phyloP scores from a whole-genome alignment of 768 basidiomycete genomes.

The Pulveroboletus sp. region DNA sequence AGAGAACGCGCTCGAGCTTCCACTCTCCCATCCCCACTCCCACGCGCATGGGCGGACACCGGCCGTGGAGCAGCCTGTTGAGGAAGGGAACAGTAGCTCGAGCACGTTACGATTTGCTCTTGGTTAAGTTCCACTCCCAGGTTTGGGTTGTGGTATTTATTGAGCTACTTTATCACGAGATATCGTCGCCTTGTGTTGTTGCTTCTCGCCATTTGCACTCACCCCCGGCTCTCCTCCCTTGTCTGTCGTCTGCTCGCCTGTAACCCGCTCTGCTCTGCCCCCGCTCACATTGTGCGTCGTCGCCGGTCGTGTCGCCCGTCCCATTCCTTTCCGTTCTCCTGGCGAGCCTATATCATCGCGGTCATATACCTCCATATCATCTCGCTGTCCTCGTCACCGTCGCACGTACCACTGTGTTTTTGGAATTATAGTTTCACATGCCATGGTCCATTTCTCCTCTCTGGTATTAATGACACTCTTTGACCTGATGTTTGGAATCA shows the following conservation, averaged over 20 bases:
- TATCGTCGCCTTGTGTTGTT: not conserved
- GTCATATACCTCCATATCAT: constrained; percentile 2
- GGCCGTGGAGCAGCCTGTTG: constrained; percentile 12
- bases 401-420: constrained; percentile 1
- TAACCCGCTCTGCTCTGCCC: not conserved
- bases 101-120: constrained; percentile 30
- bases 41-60: constrained; percentile 1
- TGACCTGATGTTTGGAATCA: constrained; percentile 2
- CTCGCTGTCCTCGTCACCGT: not conserved
- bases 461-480: constrained; percentile 5
- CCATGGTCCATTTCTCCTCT: not conserved
- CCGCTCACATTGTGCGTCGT: not conserved
- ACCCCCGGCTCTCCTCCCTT: not conserved
- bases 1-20: constrained; percentile 6
- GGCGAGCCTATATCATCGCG: constrained; percentile 9
- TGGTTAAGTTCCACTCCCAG: constrained; percentile 13
- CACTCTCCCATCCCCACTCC: constrained; percentile 10
- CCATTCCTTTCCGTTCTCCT: not conserved
- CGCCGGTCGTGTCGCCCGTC: constrained; percentile 1
- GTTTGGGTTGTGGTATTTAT: constrained; percentile 21
- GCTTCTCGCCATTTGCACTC: not conserved
- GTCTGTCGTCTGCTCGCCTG: not conserved
- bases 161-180: constrained; percentile 19
- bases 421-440: constrained; percentile 9
- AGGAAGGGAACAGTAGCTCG: constrained; percentile 23